Evolutionary conservation across 2,329 filamentous ascomycete genomes (phyloP).

Genomic region (Diaporthe citriasiana): DNA sequence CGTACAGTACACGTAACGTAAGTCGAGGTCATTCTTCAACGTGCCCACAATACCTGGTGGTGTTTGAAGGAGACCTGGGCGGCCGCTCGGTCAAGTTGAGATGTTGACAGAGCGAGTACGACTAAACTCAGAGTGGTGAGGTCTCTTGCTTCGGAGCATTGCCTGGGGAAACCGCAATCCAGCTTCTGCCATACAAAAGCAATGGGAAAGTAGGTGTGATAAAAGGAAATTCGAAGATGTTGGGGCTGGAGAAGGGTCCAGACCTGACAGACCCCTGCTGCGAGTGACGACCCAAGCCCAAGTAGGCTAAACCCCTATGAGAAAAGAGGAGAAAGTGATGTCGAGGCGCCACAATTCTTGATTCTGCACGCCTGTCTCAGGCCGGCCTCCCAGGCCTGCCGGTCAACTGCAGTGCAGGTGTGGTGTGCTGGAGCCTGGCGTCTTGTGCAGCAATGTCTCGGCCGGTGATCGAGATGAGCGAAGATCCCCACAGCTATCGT

Average conservation of each 20-base stretch:
- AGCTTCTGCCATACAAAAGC: no score
- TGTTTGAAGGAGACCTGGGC: no score
- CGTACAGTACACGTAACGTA: no score
- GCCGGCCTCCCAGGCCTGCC: conserved; percentile 15
- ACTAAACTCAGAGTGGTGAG: background rate
- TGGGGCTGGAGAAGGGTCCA: conserved; percentile 14
- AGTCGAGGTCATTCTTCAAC: background rate
- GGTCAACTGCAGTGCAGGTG: conserved; percentile 29
- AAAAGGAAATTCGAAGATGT: background rate
- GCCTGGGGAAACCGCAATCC: background rate
- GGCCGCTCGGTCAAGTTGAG: no score
- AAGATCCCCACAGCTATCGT: conserved; percentile 26
- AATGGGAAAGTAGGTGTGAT: background rate
- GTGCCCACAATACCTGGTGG: background rate
- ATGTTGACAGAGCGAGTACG: background rate
- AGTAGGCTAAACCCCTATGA: conserved; percentile 12
- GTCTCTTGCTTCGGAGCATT: background rate
- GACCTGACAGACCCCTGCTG: conserved; percentile 7
- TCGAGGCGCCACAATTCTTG: conserved; percentile 37
- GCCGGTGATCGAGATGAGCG: conserved; percentile 24
- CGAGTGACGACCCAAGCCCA: conserved; percentile 14
- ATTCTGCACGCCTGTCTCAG: conserved; percentile 17
- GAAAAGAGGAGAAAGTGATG: conserved; percentile 38
- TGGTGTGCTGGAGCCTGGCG: conserved; percentile 1
- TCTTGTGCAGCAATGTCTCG: conserved; percentile 25